Evolutionary conservation across 257 asterid genomes (phyloP).

Genomic region (Oldenlandia corymbosa): DNA sequence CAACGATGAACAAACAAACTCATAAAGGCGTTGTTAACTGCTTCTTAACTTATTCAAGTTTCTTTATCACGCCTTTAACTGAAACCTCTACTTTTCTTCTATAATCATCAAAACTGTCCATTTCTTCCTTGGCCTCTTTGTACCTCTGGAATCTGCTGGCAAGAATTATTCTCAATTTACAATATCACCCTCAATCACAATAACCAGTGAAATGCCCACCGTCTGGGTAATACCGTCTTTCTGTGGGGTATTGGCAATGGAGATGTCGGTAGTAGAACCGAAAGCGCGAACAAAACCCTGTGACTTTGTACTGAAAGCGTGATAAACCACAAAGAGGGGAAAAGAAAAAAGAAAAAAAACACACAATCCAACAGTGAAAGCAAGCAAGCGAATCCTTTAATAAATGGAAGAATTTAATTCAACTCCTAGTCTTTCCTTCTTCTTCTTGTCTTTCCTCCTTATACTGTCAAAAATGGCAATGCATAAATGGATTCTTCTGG

Average conservation of each 20-base stretch:
- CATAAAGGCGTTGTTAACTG: too few species aligned
- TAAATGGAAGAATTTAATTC: too few species aligned
- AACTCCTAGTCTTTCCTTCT: background rate
- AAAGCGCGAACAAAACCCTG: background rate
- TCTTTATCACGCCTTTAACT: too few species aligned
- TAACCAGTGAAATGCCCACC: too few species aligned
- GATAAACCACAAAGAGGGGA: background rate
- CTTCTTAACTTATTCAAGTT: too few species aligned
- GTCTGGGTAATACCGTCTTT: slow-evolving; percentile 1
- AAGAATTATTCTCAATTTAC: background rate
- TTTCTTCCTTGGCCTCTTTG: background rate
- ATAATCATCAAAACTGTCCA: too few species aligned
- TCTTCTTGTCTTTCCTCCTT: slow-evolving; percentile 16
- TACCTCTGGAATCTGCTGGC: background rate
- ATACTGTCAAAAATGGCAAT: slow-evolving; percentile 23
- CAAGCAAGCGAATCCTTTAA: background rate
- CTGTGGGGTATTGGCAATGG: background rate
- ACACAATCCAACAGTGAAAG: too few species aligned
- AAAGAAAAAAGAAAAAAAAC: background rate
- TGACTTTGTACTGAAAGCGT: background rate
- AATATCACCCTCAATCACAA: background rate
- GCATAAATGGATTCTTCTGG: slow-evolving; percentile 14
- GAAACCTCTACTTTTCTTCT: too few species aligned
- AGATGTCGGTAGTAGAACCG: slow-evolving; percentile 6
- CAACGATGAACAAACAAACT: too few species aligned